Evolutionary conservation across 2,329 filamentous ascomycete species (phyloP), one percentile per base, ranked within the genome.

Genomic region (Penicillium hesseltinei): DNA sequence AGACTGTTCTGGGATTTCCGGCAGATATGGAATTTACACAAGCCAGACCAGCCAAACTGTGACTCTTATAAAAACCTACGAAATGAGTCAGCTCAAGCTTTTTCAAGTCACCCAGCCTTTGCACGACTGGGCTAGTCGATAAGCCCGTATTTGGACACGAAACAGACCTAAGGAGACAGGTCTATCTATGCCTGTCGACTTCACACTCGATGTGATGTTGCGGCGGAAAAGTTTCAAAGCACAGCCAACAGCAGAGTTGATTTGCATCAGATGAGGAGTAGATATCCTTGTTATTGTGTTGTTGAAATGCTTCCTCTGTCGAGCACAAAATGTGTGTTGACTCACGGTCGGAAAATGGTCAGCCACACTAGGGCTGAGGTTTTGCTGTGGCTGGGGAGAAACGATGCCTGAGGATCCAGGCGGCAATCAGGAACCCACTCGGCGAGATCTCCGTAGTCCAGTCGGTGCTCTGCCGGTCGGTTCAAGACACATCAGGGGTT

Each of bases 291-390:
- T 23, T 53, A 21, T 25, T 21, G 33, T n/a, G 25, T 44, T 25
- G 48, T 38, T 40, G 39, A 36, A 36, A 49, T 27, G 21, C 27
- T 27, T 36, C 38, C 23, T 31, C 21, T 35, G n/a, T 39, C 23
- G 6, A 51, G 19, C 31, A 40, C 21, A 31, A 52, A 52, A 56
- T 31, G 25, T 57, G 48, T 65, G 64, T 65, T 64, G 62, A 62
- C 61, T 60, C 56, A 57, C 46, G 58, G 53, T 42, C 50, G 47
- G 51, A 45, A 40, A 31, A 46, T 31, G 21, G 31, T 27, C 46
- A 64, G 64, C 64, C 64, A 62, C 63, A 61, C 25, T 51, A 51
- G 53, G 59, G 61, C 62, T 55, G 27, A 21, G 49, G n/a, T 23
- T 21, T 27, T 9, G 9, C 23, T 38, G 52, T 55, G 49, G 57